Evolutionary conservation across 2,329 filamentous ascomycete genomes (phyloP), one percentile per base, ranked within the genome.

Genomic region (Pestalotiopsis sp.): DNA sequence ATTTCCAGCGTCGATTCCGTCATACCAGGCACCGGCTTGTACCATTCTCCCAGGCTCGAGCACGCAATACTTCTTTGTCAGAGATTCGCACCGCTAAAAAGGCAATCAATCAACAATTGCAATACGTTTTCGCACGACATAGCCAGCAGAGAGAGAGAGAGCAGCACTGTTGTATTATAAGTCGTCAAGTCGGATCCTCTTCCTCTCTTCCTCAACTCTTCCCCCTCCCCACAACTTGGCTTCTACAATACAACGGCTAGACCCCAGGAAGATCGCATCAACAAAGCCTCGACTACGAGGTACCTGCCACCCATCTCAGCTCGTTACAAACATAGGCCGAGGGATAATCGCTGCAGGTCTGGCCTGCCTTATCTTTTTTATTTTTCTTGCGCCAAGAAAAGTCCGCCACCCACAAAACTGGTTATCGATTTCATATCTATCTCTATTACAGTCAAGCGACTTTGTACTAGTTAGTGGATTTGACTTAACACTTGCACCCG

Each of bases 1-100:
- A 38, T 44, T 56, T n/a, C 20, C 52, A 57, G 38, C 26, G 17
- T 59, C 38, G 35, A 59, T 44, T 26, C 52, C 61, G 52, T 66
- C 64, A 66, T 66, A 40, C 17, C 55, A 61, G 58, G 58, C 58
- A 66, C 20, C 64, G 64, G 55, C 55, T 39, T 66, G 20, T 52
- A 24, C 13, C 52, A 59, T 66, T 40, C 9, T n/a, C 17, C 62
- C 24, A 59, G 26, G 55, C 55, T 59, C 55, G 57, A 66, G 30
- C 64, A 66, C 64, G 35, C 64, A 39, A 66, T 66, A 13, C 24
- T 30, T 35, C 55, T 66, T 59, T 58, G 55, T 38, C 55, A 44
- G 44, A 48, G 24, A 61, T 35, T 61, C 11, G 26, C 58, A 39
- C 35, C 58, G 58, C 30, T 39, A 20, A 35, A 58, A 35, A 13